Evolutionary conservation across 2,329 filamentous ascomycete species (phyloP).

Genomic region (Didymella pomorum): DNA sequence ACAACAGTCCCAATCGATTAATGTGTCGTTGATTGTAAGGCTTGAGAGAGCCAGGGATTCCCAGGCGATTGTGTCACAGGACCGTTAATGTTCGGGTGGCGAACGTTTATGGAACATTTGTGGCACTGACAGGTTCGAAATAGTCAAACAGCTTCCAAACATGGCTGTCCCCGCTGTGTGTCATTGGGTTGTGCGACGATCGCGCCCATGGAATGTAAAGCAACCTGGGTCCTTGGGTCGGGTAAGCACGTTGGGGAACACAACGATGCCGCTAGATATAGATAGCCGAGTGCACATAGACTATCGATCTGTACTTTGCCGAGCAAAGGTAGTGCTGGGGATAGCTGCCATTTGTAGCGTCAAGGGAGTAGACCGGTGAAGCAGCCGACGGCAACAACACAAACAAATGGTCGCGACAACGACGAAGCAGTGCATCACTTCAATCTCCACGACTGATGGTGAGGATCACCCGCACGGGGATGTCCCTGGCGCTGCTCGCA

Average conservation of each 20-base stretch:
- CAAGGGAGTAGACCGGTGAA: constrained; percentile 8
- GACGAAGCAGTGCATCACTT: background rate
- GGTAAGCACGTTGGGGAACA: constrained; percentile 16
- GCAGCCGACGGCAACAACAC: background rate
- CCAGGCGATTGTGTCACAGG: constrained; percentile 15
- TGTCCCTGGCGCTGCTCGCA: constrained; percentile 11
- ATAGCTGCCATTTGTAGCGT: background rate
- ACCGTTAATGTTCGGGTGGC: constrained; percentile 19
- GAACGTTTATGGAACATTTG: constrained; percentile 31
- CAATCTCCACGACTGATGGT: constrained; percentile 17
- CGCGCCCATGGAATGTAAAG: constrained; percentile 14
- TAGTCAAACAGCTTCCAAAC: constrained; percentile 22
- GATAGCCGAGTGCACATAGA: constrained; percentile 18
- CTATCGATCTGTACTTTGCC: constrained; percentile 23
- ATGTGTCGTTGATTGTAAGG: constrained; percentile 8
- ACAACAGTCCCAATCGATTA: background rate
- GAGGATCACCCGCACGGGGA: constrained; percentile 18
- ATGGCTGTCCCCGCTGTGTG: constrained; percentile 14
- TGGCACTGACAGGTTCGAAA: constrained; percentile 25
- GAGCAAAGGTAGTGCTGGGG: background rate
- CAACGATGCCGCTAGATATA: constrained; percentile 12
- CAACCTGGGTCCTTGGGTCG: constrained; percentile 19
- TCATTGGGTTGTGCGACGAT: constrained; percentile 15
- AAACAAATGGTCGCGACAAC: background rate
- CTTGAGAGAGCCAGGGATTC: constrained; percentile 1